Evolutionary conservation across 225 moss, liverwort and hornwort species (phyloP).

Genomic region (Polytrichum commune): DNA sequence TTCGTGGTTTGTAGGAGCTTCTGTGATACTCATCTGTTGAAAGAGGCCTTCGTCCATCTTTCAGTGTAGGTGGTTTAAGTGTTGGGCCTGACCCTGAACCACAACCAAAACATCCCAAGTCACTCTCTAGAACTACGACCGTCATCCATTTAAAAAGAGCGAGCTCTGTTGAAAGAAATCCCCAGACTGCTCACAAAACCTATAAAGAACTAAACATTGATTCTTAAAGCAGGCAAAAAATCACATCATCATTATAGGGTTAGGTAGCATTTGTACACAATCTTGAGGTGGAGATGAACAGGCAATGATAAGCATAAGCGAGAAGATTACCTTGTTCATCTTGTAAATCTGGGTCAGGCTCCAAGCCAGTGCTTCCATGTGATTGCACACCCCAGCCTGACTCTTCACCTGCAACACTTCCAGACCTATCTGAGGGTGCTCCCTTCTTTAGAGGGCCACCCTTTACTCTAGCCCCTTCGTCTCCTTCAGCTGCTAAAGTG

Average conservation of each 20-base stretch:
- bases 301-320: background rate
- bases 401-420: conserved; percentile 78
- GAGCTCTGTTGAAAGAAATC: no score
- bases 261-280: no score
- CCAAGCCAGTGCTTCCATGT: conserved; percentile 31
- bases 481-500: conserved; percentile 81
- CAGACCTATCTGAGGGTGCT: conserved; percentile 76
- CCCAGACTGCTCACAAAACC: no score
- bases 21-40: conserved; percentile 97
- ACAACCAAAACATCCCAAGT: conserved; percentile 6
- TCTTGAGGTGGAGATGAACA: background rate
- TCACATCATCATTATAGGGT: background rate
- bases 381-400: conserved; percentile 63
- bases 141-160: no score
- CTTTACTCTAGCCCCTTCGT: conserved; percentile 54
- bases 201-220: no score
- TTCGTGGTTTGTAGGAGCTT: conserved; percentile 87
- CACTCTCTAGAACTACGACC: background rate
- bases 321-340: conserved; percentile 39
- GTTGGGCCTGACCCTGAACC: conserved; percentile 47
- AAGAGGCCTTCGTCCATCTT: conserved; percentile 91
- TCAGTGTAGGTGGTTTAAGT: conserved; percentile 78
- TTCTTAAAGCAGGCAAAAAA: background rate
- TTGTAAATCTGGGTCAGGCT: conserved; percentile 48
- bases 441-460: conserved; percentile 64